Percentiles rank a stretch among this genome's conserved stretches.
These are phyloP conservation scores for Phialemoniopsis sp. DNA, from an alignment of 2,329 filamentous ascomycete species.

Conservation along the genomic window DNA sequence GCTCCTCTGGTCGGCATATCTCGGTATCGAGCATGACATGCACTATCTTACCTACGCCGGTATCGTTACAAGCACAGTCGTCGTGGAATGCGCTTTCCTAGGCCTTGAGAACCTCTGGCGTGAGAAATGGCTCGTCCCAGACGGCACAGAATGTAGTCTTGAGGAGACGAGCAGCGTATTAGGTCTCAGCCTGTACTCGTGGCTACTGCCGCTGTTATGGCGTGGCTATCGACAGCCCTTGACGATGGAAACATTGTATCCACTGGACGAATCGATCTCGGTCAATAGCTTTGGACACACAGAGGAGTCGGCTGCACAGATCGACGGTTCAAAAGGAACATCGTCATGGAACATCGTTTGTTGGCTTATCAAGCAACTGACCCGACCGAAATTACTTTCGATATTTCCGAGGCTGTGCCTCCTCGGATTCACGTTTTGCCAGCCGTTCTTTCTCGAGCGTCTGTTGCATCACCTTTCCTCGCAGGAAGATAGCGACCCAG, in stretches of 20 bases:
- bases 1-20: no score
- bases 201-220: conserved; percentile 26
- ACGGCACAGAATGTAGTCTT: conserved; percentile 17
- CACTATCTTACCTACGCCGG: no score
- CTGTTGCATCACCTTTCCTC: conserved; percentile 22
- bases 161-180: conserved; percentile 29
- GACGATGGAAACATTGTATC: conserved; percentile 24
- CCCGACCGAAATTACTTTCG: conserved; percentile 13
- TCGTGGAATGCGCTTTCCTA: no score
- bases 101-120: no score
- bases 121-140: no score
- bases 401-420: conserved; percentile 18
- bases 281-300: no score
- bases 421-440: conserved; percentile 23
- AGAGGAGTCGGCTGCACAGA: no score
- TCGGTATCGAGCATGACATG: no score
- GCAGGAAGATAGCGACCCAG: conserved; percentile 4
- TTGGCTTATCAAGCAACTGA: conserved; percentile 11
- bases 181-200: conserved; percentile 25
- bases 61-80: no score
- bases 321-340: conserved; percentile 7
- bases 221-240: conserved; percentile 28
- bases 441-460: conserved; percentile 24
- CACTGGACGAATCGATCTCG: no score
- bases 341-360: no score